Base-by-base conservation (phyloP, 805 yeast species). In the Lipomyces yamanashiensis region DNA sequence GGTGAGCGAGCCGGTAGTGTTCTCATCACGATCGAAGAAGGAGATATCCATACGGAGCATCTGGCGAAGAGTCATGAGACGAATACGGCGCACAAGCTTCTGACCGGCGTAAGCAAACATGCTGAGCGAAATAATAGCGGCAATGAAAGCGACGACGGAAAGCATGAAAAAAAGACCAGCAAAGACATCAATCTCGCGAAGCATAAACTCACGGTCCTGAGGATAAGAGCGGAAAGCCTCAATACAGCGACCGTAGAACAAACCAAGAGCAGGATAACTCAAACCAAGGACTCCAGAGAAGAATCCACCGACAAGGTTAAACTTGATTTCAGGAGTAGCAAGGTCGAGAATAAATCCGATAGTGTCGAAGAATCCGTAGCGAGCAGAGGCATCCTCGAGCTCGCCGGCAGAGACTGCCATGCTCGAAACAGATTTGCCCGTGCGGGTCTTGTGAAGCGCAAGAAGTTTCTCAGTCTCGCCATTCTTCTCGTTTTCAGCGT, bases 21-120 rank as follows among this genome's bases (percentile, higher is more conserved):
- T 72, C 59, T 70, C 71, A 12, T 69, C 71, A 5, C 67, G 53
- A 45, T 74, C 76, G 50, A 74, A 74, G 56, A 72, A 74, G 9
- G 68, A 44, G 36, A 73, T 63, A 45, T 74, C 76, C 67, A 74
- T 74, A 21, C 73, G 66, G 43, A 74, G 55, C 40, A 73, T 60
- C 54, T 73, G 71, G 36, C 57, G 57, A 28, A 73, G 70, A 12
- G 72, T 57, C 41, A 54, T 44, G n/a, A 62, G 54, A 9, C 76
- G 66, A n/a, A 74, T 70, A 17, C 70, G 56, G 39, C 70, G 64
- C 17, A 74, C 67, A 6, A 74, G 64, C 17, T 55, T 56, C 58
- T 71, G 69, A 34, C 69, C 69, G 28, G 69, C 58, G 47, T 47
- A 66, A 9, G 69, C 67, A 47, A 64, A 66, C 41, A 66, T 37